A percentile compares a stretch with the other conserved stretches of the same genome.
Evolutionary conservation across 2,329 filamentous ascomycete species (phyloP).

Genomic region (Neophaeococcomyces aloes): DNA sequence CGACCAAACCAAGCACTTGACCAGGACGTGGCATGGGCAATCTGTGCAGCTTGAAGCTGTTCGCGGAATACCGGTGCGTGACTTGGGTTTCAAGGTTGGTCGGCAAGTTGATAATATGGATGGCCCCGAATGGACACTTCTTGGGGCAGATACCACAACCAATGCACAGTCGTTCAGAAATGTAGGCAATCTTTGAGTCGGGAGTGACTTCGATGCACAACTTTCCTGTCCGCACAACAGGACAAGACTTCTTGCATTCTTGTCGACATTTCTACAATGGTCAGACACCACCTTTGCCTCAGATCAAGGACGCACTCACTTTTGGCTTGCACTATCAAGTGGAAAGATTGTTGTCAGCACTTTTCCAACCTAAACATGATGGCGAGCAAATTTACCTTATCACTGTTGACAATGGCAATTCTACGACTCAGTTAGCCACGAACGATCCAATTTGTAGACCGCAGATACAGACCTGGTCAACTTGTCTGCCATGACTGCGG

Average conservation of each 20-base stretch:
- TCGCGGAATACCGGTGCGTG: constrained; percentile 96
- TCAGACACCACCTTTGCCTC: constrained; percentile 16
- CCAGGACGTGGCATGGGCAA: constrained; percentile 91
- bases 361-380: constrained; percentile 10
- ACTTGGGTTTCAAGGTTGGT: constrained; percentile 98
- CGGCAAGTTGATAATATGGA: constrained; percentile 99
- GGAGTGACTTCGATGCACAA: constrained; percentile 88
- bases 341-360: constrained; percentile 31
- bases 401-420: constrained; percentile 96
- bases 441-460: constrained; percentile 10
- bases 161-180: constrained; percentile 90
- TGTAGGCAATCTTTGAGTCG: constrained; percentile 90
- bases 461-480: constrained; percentile 67
- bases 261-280: constrained; percentile 78
- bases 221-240: constrained; percentile 94
- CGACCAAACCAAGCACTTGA: constrained; percentile 89
- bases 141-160: constrained; percentile 99
- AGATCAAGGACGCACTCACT: constrained; percentile 38
- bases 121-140: constrained; percentile 96
- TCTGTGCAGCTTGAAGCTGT: constrained; percentile 98
- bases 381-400: constrained; percentile 61
- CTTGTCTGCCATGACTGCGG: constrained; percentile 70
- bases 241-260: constrained; percentile 98
- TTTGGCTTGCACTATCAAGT: constrained; percentile 69
- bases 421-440: constrained; percentile 36